Base-by-base conservation (phyloP, 257 asterid genomes). In the Solanum microdontum region DNA sequence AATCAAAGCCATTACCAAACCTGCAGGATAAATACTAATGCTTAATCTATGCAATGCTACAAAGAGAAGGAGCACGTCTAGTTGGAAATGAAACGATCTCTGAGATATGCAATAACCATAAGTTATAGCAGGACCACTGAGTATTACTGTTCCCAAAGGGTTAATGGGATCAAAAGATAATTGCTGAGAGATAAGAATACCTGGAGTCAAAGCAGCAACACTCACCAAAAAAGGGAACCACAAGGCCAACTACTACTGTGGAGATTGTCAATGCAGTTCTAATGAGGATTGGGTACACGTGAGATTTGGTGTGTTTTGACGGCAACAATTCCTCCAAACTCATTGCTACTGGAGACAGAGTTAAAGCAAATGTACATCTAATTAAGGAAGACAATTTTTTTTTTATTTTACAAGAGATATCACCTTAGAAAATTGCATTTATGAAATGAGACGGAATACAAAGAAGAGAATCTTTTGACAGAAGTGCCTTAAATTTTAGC, bases 301-400 rank as follows among this genome's bases (percentile, higher is more conserved):
- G 76, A 4, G 94, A 94, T 83, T 92, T 93, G 82, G 82, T 66
- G 12, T 87, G 90, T 82, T 90, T 88, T 10, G 94, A 83, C n/a
- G 96, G 98, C 86, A 94, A 92, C 91, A 95, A 51, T 87, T 95
- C 97, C 89, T 95, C 98, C 30, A 95, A 92, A 90, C 98, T 87
- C 96, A 94, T 87, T 19, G 96, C 98, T 92, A 95, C 98, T 0
- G 95, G 98, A 82, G 98, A 90, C 86, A 95, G 88, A 87, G 97
- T 94, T 86, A 95, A 89, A 70, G 97, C 97, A 93, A 91, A 95
- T 48, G 95, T 94, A 86, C 82, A 39, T 64, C 86, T 84, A 51
- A 88, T 94, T 90, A 93, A 93, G 95, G 94, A 90, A 85, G 19
- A 66, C 37, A 87, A 4, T 3, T 70, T 19, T 12, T 12, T 34